Base-by-base conservation (phyloP, 2,329 filamentous ascomycete genomes). In the Alternaria sp. region DNA sequence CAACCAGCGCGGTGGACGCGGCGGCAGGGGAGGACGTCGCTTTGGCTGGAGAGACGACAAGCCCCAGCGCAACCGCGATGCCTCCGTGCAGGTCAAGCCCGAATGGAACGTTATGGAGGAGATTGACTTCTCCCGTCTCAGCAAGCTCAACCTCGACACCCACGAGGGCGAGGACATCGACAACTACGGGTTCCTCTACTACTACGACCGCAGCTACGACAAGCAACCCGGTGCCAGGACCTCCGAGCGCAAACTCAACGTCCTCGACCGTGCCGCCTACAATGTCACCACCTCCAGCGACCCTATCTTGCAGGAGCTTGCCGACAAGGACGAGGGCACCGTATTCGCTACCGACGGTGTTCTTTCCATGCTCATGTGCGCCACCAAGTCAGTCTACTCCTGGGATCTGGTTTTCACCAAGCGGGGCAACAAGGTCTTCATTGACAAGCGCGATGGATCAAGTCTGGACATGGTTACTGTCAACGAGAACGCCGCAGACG, bases 1-100 rank as follows among this genome's bases (percentile, higher is more conserved):
- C 75, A 88, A 88, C 77, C 86, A 90, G 66, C 86, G 87, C 62
- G 86, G 87, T 64, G 91, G 87, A 57, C 86, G 90, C 58, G 89
- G 90, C 74, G 89, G 89, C 49, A 85, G 91, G 69, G 90, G 92
- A 65, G 92, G 93, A 55, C 91, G 96, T 71, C 90, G 96, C 73
- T 97, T 97, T 77, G 96, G 96, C 79, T 98, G 96, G 95, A 97
- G 96, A 84, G 96, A 99, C 80, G 96, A 99, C 85, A 98, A 98
- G 89, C 96, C 96, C 65, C 89, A 95, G 81, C 91, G 96, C 77
- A 97, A 97, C 83, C 92, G 96, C 65, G 96, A 99, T 84, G 92
- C 95, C 11, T 97, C 93, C 36, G 93, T 99, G 78, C 95, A 95
- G 84, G 93, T 98, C 82, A 96, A 96, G 83, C 89, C 94, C 21